These are phyloP conservation scores for Oryza coarctata DNA, from an alignment of 176 grass and related monocot genomes.

Conservation along the genomic window DNA sequence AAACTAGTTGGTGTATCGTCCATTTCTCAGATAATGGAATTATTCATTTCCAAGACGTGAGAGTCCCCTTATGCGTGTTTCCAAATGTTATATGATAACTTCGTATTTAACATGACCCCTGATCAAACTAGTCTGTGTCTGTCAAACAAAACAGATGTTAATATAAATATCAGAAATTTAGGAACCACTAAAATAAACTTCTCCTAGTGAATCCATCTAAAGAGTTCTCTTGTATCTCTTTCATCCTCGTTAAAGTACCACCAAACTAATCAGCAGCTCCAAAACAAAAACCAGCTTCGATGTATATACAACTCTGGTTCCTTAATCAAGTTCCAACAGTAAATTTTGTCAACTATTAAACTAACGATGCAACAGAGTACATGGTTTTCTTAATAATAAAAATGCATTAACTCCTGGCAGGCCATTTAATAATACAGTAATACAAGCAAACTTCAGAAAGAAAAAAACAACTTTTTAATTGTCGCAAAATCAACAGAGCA, in stretches of 20 bases:
- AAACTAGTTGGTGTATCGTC: slow-evolving; percentile 66
- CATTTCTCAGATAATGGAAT: slow-evolving; percentile 51
- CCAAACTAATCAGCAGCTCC: not conserved
- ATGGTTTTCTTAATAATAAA: slow-evolving; percentile 8
- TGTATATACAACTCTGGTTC: not conserved
- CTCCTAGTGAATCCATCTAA: not conserved
- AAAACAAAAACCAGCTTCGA: not conserved
- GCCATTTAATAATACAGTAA: not conserved
- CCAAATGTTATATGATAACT: not conserved
- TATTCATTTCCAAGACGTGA: slow-evolving; percentile 31
- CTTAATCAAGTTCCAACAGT: not conserved
- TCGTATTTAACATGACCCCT: not conserved
- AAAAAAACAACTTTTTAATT: not conserved
- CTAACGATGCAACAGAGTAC: not conserved
- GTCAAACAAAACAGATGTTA: slow-evolving; percentile 27
- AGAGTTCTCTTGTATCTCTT: slow-evolving; percentile 31
- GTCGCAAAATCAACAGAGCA: slow-evolving; percentile 14
- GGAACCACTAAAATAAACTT: slow-evolving; percentile 13
- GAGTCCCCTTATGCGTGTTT: slow-evolving; percentile 38
- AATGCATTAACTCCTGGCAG: not conserved
- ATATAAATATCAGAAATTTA: slow-evolving; percentile 29
- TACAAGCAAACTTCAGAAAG: not conserved
- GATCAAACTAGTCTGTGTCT: slow-evolving; percentile 36
- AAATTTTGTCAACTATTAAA: not conserved
- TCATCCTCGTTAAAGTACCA: not conserved